These are phyloP conservation scores for Poteriospumella lacustris DNA, from an alignment of 108 stramenopile genomes.

Conservation along the genomic window DNA sequence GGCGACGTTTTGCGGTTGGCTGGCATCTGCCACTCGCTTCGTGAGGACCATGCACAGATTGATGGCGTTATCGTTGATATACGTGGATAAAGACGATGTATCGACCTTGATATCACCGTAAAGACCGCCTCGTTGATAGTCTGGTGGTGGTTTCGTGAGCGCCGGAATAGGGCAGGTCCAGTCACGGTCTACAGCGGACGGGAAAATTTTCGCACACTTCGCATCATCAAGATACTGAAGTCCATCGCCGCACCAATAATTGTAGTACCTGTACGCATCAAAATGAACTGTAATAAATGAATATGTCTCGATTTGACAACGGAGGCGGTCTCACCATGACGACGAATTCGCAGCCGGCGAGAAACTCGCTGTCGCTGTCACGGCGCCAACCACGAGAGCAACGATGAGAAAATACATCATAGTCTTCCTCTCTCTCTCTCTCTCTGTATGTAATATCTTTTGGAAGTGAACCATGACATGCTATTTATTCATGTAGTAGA, in stretches of 20 bases:
- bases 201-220: constrained; percentile 18
- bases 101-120: background rate
- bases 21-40: background rate
- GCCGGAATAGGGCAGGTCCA: background rate
- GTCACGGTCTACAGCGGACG: constrained; percentile 3
- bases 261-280: background rate
- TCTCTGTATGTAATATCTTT: no score
- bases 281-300: background rate
- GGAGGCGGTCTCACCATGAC: background rate
- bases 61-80: background rate
- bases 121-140: background rate
- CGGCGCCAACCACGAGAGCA: no score
- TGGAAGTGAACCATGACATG: no score
- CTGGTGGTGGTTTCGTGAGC: background rate
- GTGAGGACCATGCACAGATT: constrained; percentile 19
- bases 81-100: background rate
- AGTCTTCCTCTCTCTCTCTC: no score
- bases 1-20: background rate
- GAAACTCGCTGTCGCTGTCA: background rate
- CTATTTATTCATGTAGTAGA: no score
- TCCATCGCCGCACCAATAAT: constrained; percentile 19
- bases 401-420: no score
- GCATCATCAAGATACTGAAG: constrained; percentile 8
- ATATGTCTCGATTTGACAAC: background rate
- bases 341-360: background rate